Evolutionary conservation across 1,284 basidiomycete species (phyloP), one percentile per base, ranked within the genome.

Genomic region (Xerocomus nothofagi): DNA sequence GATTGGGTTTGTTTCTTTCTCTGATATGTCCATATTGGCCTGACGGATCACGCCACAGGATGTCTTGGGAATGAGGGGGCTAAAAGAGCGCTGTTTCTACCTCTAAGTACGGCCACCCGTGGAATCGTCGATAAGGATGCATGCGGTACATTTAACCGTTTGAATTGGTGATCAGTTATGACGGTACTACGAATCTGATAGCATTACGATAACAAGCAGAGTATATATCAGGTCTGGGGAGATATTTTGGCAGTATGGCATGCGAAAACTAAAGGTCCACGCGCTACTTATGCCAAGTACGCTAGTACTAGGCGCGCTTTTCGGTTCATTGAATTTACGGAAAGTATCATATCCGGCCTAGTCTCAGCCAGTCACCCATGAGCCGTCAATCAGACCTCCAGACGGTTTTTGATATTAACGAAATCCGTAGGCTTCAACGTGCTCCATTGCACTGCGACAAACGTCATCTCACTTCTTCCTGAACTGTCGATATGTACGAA

Each of bases 11-110:
- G 77, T 66, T 33, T 45, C 43, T 39, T 59, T 50, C 11, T 44
- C 12, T 47, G 29, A 45, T 26, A 26, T 54, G 20, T 44, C 20
- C 27, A 38, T 39, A 23, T 42, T 4, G 14, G 2, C 42, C 33
- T 61, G 27, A 68, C 4, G 30, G 21, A 33, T 38, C 24, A 24
- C 43, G 42, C 41, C 47, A 55, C 61, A 91, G 88, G 86, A 89
- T 56, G 62, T 84, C 39, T 69, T 91, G 55, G 88, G 88, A 42
- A 85, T 91, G 79, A 80, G 88, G 42, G 88, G 81, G 29, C 66
- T 91, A 53, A 88, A 86, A 61, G 88, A 91, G 67, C 77, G 87
- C 33, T 91, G 87, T 63, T 90, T 86, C 70, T 89, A 80, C 67
- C 71, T 89, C 47, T 83, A 69, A n/a, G 49, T 20, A 17, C 29